Percentiles rank a stretch among this genome's conserved stretches.
These are phyloP conservation scores for Pythium scleroteichum DNA, from an alignment of 352 stramenopile species.

Conservation along the genomic window DNA sequence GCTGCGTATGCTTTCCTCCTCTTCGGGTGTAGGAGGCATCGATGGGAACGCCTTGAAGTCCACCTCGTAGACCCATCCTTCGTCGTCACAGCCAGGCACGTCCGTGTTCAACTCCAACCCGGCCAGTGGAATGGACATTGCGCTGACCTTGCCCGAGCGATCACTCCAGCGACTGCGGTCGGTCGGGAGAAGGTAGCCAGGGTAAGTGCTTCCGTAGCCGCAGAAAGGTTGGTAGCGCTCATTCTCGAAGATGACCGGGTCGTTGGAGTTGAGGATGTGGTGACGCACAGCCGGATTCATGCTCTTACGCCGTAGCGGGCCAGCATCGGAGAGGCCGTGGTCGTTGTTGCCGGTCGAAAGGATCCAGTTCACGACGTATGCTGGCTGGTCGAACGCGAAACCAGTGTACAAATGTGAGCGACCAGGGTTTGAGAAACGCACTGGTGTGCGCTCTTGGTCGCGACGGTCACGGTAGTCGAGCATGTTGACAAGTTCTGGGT, in stretches of 20 bases:
- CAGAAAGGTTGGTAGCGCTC: constrained; percentile 86
- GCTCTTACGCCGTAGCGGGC: constrained; percentile 46
- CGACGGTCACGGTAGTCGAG: constrained; percentile 80
- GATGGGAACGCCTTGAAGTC: constrained; percentile 85
- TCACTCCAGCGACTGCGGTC: constrained; percentile 86
- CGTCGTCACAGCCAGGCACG: constrained; percentile 59
- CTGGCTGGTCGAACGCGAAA: constrained; percentile 83
- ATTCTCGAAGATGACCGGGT: constrained; percentile 86
- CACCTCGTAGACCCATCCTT: constrained; percentile 85
- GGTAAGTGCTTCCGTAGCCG: constrained; percentile 81
- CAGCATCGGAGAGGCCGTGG: constrained; percentile 26
- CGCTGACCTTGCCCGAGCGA: constrained; percentile 70
- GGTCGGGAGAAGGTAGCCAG: constrained; percentile 75
- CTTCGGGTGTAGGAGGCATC: constrained; percentile 30
- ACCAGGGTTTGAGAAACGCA: constrained; percentile 39
- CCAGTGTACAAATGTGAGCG: constrained; percentile 68
- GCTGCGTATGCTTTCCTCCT: constrained; percentile 9
- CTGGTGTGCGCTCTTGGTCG: constrained; percentile 53
- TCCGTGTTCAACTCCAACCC: constrained; percentile 68
- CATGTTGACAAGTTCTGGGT: constrained; percentile 64
- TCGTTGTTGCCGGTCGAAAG: constrained; percentile 31
- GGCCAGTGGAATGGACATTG: constrained; percentile 67
- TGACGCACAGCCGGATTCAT: constrained; percentile 69
- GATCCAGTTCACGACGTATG: constrained; percentile 79
- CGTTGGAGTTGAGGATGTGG: constrained; percentile 63